Conservation (phyloP, 768 basidiomycete species). For the Mycena galopus region DNA sequence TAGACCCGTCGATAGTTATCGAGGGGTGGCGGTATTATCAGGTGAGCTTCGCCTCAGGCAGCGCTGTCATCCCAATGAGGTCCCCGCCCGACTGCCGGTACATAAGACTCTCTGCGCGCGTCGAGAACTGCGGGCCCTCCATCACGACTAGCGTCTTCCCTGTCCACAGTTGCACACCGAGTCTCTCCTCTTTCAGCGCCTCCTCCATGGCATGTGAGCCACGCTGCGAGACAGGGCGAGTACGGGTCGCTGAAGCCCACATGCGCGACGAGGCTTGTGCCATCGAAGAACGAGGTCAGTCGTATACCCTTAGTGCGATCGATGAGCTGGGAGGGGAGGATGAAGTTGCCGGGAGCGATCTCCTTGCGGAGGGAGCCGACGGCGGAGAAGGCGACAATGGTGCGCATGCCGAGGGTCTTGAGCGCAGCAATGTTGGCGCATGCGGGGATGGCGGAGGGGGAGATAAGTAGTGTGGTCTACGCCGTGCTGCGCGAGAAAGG, state of each 20-base stretch:
- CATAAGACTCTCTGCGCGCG: conserved; percentile 94
- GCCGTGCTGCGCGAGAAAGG: conserved; percentile 95
- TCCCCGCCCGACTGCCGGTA: conserved; percentile 94
- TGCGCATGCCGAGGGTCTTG: conserved; percentile 90
- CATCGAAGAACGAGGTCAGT: conserved; percentile 86
- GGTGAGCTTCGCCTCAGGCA: conserved; percentile 97
- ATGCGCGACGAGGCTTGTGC: conserved; percentile 85
- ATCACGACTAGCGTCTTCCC: conserved; percentile 93
- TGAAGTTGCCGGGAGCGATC: conserved; percentile 90
- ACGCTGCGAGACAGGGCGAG: conserved; percentile 69
- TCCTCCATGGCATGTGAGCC: conserved; percentile 75
- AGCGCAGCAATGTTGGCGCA: conserved; percentile 97
- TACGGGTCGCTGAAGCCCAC: conserved; percentile 96
- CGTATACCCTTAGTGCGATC: conserved; percentile 96
- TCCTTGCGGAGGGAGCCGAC: conserved; percentile 96
- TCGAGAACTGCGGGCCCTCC: conserved; percentile 98
- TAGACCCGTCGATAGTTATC: too few species aligned
- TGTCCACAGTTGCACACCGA: conserved; percentile 76
- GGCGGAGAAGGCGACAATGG: conserved; percentile 93
- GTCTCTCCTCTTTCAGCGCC: conserved; percentile 71
- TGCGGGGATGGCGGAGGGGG: conserved; percentile 84
- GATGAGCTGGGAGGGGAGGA: conserved; percentile 92
- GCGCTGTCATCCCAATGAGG: conserved; percentile 95
- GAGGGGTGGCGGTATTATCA: too few species aligned
- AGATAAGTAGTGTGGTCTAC: conserved; percentile 78